Base-by-base conservation (phyloP, 164 flowering plant genomes). In the Echeveria elegans region DNA sequence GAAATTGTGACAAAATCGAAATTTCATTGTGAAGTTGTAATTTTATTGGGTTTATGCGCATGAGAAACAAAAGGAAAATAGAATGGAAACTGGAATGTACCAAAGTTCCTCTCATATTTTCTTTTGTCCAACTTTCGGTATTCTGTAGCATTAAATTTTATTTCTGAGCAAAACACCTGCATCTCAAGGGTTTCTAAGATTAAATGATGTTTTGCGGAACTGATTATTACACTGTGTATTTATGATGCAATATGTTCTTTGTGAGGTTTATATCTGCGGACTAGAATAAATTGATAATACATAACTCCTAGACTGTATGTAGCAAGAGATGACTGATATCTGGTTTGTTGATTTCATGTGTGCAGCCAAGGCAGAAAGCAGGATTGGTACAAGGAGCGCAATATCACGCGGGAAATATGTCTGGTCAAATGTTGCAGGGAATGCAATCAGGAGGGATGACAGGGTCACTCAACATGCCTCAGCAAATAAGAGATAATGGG, bases 401-500 rank as follows among this genome's bases (percentile, higher is more conserved):
- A 69, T 86, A 85, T 71, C 87, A 79, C 70, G 58, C 79, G 0
- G 79, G 86, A 26, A 92, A 79, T 78, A 76, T 85, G 43, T 59
- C 87, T 41, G 94, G 82, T 36, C 96, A 90, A 73, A 56, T 89
- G 61, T 74, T 88, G 79, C 91, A 75, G 67, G 90, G 88, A 72
- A 81, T 89, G 79, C 95, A 88, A 68, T 80, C 85, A 73, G 78
- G 90, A 77, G 92, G 90, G 31, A 77, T 90, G 86, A 77, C 88
- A 83, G 81, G 84, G 2, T 69, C 88, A 5, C 79, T 79, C 34
- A 83, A 82, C 75, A 58, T 84, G 76, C 76, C 34, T 69, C 75
- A 91, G 14, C 96, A 85, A 50, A 68, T 89, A 23, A 83, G 92
- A 76, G 79, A 76, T 40, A 85, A 81, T 79, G 85, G 90, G 23